Evolutionary conservation across 441 rosid species (phyloP), one percentile per base, ranked within the genome.

Genomic region (Capsella rubella): DNA sequence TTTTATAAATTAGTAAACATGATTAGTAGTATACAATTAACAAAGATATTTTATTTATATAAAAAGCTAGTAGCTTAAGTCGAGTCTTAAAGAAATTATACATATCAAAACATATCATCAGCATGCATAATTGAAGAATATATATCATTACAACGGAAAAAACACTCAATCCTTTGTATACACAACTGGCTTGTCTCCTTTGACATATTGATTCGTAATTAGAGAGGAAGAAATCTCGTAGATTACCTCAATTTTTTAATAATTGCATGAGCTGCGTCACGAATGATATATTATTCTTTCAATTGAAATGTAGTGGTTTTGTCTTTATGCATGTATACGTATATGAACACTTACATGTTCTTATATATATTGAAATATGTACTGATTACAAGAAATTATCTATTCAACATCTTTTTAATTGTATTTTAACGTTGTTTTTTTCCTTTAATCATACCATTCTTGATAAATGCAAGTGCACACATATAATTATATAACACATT

Each of bases 41-140:
- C 9, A 45, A 21, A 34, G 0, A 29, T 42, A 59, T 42, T 43
- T 5, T 57, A 34, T 21, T 18, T 51, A 28, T 27, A 35, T 15
- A 61, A 67, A 61, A 67, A 68, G 64, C 69, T 52, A 61, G 28
- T 75, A 61, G 64, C 57, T 53, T 53, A 53, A 45, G 53, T 49
- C 46, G 52, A 73, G 32, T 53, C 59, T 69, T 70, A 61, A 21
- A 45, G 64, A 69, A 69, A 69, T 37, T 46, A 55, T 28, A 54
- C 46, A 37, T 21, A 21, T 21, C 25, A 21, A 21, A 21, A 21
- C 25, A 21, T 21, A 62, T 12, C 59, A 61, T 16, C 25, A 46
- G 60, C 64, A 76, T 76, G 60, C 64, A 76, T 76, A 37, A 76
- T 63, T 63, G 66, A 63, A 62, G 64, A 55, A 62, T 69, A 32